Evolutionary conservation across 2,329 filamentous ascomycete genomes (phyloP).

Genomic region (Colletotrichum echinochloae): DNA sequence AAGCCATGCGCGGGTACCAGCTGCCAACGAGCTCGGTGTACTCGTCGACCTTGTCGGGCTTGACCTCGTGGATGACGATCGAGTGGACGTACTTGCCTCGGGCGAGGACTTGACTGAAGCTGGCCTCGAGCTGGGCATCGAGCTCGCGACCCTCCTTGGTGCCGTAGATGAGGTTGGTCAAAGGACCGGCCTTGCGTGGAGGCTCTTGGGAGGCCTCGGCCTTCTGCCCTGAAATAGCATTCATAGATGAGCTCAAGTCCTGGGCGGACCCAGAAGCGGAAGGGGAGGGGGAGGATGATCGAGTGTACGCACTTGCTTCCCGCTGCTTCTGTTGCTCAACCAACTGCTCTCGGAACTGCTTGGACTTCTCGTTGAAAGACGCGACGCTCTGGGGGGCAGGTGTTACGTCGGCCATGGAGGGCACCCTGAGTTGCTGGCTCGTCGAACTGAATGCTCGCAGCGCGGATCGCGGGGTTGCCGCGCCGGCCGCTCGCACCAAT

Average conservation of each 20-base stretch:
- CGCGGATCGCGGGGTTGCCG: slow-evolving; percentile 58
- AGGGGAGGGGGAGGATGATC: slow-evolving; percentile 48
- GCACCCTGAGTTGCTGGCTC: slow-evolving; percentile 62
- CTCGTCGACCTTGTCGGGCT: slow-evolving; percentile 94
- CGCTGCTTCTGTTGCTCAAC: slow-evolving; percentile 82
- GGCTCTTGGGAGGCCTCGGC: slow-evolving; percentile 69
- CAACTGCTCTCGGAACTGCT: slow-evolving; percentile 86
- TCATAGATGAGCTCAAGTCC: slow-evolving; percentile 74
- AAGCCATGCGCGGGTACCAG: slow-evolving; percentile 94
- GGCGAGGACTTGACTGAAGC: slow-evolving; percentile 94
- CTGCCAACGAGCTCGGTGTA: slow-evolving; percentile 89
- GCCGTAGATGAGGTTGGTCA: slow-evolving; percentile 94
- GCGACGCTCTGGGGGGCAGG: slow-evolving; percentile 72
- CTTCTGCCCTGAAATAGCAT: slow-evolving; percentile 65
- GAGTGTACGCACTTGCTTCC: slow-evolving; percentile 80
- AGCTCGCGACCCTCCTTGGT: slow-evolving; percentile 95
- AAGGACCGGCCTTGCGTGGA: slow-evolving; percentile 75
- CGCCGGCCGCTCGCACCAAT: slow-evolving; percentile 60
- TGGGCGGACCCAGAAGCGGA: slow-evolving; percentile 57
- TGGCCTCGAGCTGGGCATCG: slow-evolving; percentile 94
- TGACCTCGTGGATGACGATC: slow-evolving; percentile 95
- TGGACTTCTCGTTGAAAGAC: slow-evolving; percentile 85
- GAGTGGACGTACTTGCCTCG: slow-evolving; percentile 98
- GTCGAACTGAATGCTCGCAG: slow-evolving; percentile 71
- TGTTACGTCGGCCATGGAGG: slow-evolving; percentile 88